Evolutionary conservation across 1,284 basidiomycete genomes (phyloP).

Genomic region (Leccinum pachyderme): DNA sequence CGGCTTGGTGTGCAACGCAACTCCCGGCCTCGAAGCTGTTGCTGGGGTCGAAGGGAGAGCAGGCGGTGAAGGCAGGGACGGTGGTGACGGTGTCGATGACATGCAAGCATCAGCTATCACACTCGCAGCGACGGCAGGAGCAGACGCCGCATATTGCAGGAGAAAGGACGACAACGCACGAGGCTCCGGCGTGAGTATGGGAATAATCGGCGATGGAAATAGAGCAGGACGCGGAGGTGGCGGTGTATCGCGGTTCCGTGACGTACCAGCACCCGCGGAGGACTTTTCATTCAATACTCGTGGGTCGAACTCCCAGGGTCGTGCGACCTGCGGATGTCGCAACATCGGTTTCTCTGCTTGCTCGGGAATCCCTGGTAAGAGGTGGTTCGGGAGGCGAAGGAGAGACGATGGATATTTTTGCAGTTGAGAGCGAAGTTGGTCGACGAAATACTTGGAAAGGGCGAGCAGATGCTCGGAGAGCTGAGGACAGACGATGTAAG

Average conservation of each 20-base stretch:
- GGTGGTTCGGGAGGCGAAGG: constrained; percentile 26
- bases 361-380: constrained; percentile 3
- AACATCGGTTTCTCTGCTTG: neutral
- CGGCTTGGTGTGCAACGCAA: constrained; percentile 62
- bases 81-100: neutral
- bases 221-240: neutral
- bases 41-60: neutral
- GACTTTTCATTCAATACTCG: neutral
- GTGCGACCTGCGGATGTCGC: constrained; percentile 23
- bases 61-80: neutral
- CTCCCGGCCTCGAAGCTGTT: neutral
- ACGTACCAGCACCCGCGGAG: neutral
- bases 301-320: constrained; percentile 30
- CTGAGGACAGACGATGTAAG: constrained; percentile 26
- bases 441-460: constrained; percentile 41
- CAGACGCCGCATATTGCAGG: constrained; percentile 31
- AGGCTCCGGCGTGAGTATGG: constrained; percentile 76
- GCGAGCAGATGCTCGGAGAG: constrained; percentile 42
- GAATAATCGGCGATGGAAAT: constrained; percentile 72
- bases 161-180: constrained; percentile 70
- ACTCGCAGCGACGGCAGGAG: neutral
- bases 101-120: neutral
- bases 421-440: constrained; percentile 31
- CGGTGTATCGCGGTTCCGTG: neutral
- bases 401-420: constrained; percentile 24